These are phyloP conservation scores for Sungouiella thailandica DNA, from an alignment of 805 yeast species.

Conservation along the genomic window DNA sequence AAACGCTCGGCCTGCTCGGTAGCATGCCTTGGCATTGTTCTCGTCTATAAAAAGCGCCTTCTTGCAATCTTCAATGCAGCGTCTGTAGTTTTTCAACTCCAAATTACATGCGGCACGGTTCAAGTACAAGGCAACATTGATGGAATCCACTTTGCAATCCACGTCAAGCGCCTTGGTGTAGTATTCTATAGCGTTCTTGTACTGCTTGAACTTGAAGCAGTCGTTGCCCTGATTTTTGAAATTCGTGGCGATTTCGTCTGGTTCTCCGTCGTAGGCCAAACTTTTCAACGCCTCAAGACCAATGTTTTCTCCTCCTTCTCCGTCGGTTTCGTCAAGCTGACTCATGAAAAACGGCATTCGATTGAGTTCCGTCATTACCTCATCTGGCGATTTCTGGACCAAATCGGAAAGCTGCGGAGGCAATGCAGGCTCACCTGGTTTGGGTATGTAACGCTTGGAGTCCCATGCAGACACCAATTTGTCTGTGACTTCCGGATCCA, in stretches of 20 bases:
- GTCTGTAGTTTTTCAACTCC: slow-evolving; percentile 78
- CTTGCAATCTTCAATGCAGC: slow-evolving; percentile 82
- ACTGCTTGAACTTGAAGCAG: slow-evolving; percentile 65
- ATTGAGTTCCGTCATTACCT: slow-evolving; percentile 72
- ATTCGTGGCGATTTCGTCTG: slow-evolving; percentile 83
- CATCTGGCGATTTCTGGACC: slow-evolving; percentile 63
- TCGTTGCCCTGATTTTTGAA: slow-evolving; percentile 94
- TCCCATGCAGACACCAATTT: slow-evolving; percentile 38
- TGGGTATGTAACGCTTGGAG: slow-evolving; percentile 34
- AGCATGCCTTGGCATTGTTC: slow-evolving; percentile 76
- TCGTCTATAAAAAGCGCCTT: slow-evolving; percentile 63
- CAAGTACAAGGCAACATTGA: slow-evolving; percentile 60
- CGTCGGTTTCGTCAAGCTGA: slow-evolving; percentile 69
- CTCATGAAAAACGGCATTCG: slow-evolving; percentile 94
- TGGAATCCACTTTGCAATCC: slow-evolving; percentile 49
- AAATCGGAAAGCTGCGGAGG: slow-evolving; percentile 78
- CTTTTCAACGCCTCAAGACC: slow-evolving; percentile 87
- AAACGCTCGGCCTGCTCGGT: slow-evolving; percentile 79
- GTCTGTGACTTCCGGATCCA: slow-evolving; percentile 17
- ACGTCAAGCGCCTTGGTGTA: slow-evolving; percentile 79
- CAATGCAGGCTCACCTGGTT: slow-evolving; percentile 61
- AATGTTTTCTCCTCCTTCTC: slow-evolving; percentile 67
- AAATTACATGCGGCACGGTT: slow-evolving; percentile 92
- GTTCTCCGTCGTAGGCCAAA: slow-evolving; percentile 92
- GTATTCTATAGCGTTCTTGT: slow-evolving; percentile 67